phyloP scores from a whole-genome alignment of 2,329 filamentous ascomycete species.

The Sporothrix inflata region DNA sequence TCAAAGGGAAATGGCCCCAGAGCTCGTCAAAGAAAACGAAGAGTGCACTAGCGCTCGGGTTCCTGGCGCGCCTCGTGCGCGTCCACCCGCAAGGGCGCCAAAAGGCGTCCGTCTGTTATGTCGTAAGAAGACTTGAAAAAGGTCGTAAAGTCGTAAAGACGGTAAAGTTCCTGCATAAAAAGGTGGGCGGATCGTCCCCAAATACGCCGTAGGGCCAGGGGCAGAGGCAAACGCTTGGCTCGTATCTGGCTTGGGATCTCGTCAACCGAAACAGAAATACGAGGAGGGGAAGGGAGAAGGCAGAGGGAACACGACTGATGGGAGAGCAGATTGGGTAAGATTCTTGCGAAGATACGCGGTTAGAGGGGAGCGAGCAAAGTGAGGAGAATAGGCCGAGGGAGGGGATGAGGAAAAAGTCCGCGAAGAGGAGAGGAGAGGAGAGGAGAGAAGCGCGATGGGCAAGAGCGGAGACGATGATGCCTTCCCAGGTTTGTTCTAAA shows the following conservation, averaged over 20 bases:
- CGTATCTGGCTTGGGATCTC: slow-evolving; percentile 1
- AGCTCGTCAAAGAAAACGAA: neutral
- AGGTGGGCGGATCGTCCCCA: neutral
- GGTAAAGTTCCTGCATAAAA: slow-evolving; percentile 4
- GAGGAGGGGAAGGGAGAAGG: neutral
- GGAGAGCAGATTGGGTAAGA: neutral
- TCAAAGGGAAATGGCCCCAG: neutral
- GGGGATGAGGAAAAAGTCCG: neutral
- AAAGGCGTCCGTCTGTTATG: neutral
- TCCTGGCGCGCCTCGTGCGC: slow-evolving; percentile 24
- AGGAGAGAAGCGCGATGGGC: neutral
- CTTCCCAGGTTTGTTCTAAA: slow-evolving; percentile 7
- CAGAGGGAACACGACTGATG: neutral
- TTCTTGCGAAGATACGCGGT: neutral
- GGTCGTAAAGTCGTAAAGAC: neutral
- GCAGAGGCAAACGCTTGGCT: neutral
- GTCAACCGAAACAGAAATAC: neutral
- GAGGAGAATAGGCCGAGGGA: neutral
- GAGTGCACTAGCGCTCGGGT: slow-evolving; percentile 9
- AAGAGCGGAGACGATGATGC: slow-evolving; percentile 18
- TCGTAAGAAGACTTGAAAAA: neutral
- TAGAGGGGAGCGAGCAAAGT: neutral
- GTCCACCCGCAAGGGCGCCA: slow-evolving; percentile 4
- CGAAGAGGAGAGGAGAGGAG: neutral
- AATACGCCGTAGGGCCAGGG: slow-evolving; percentile 7